phyloP scores from a whole-genome alignment of 345 rosid genomes.

The Eucalyptus viminalis region DNA sequence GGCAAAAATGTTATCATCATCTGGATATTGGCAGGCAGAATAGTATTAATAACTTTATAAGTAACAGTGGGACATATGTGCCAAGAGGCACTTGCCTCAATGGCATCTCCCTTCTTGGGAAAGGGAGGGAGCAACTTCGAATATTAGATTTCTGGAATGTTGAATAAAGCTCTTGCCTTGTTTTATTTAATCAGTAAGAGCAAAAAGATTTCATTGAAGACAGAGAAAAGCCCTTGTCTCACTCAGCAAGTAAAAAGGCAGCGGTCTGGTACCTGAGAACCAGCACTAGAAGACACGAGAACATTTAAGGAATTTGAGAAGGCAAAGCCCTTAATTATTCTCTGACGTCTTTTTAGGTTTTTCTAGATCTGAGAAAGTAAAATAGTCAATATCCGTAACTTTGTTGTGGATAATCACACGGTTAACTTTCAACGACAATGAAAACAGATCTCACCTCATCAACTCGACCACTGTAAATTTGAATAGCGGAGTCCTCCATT shows the following conservation, averaged over 20 bases:
- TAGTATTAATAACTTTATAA: too few species aligned
- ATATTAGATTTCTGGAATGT: background rate
- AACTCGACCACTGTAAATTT: slow-evolving; percentile 56
- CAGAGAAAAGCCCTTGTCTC: background rate
- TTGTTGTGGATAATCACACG: too few species aligned
- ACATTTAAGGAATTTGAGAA: slow-evolving; percentile 52
- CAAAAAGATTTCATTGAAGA: rapidly evolving
- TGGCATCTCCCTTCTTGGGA: too few species aligned
- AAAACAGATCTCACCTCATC: slow-evolving; percentile 46
- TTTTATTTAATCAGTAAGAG: background rate
- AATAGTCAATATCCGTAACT: background rate
- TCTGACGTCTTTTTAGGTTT: slow-evolving; percentile 56
- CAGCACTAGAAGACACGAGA: slow-evolving; percentile 73
- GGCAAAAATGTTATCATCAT: too few species aligned
- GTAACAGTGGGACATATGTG: too few species aligned
- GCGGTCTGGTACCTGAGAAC: slow-evolving; percentile 32
- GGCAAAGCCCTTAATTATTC: slow-evolving; percentile 75
- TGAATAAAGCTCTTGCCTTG: background rate
- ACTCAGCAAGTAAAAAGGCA: background rate
- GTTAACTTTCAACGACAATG: too few species aligned
- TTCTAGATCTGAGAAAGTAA: background rate
- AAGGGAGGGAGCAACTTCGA: background rate
- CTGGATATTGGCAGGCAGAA: too few species aligned
- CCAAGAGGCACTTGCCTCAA: too few species aligned
- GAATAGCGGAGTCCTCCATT: slow-evolving; percentile 78